Conservation (phyloP, 305 asterid genomes). For the Plantago lanceolata region DNA sequence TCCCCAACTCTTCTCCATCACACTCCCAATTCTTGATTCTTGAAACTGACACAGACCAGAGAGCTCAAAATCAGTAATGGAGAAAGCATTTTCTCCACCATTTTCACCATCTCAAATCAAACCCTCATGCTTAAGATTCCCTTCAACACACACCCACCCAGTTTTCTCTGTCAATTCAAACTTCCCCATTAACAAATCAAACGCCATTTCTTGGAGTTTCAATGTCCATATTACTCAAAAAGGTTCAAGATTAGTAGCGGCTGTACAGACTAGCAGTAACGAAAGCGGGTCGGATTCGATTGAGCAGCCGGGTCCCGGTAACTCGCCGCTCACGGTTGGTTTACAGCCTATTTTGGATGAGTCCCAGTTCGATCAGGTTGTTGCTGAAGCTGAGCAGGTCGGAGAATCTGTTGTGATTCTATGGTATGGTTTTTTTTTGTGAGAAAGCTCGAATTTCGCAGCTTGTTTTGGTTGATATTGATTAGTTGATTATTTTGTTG, state of each 20-base stretch:
- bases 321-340: conserved; percentile 50
- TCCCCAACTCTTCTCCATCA: too few species aligned
- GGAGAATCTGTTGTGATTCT: conserved; percentile 54
- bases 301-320: conserved; percentile 35
- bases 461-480: too few species aligned
- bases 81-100: conserved; percentile 13
- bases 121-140: conserved; percentile 25
- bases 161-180: conserved; percentile 17
- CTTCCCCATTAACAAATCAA: conserved; percentile 19
- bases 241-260: conserved; percentile 26
- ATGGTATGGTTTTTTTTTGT: conserved; percentile 39
- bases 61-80: neutral
- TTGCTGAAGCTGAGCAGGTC: conserved; percentile 64
- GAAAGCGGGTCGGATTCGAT: conserved; percentile 37
- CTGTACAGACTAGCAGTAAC: conserved; percentile 23
- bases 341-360: conserved; percentile 57
- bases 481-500: neutral
- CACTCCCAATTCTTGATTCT: neutral
- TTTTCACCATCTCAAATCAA: conserved; percentile 17
- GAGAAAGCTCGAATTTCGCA: too few species aligned
- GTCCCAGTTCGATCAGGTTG: conserved; percentile 63
- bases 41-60: neutral
- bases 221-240: conserved; percentile 15
- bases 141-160: conserved; percentile 8
- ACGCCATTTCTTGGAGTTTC: conserved; percentile 11